These are phyloP conservation scores for Pseudonitzschia pungens DNA, from an alignment of 108 stramenopile species.

Conservation along the genomic window DNA sequence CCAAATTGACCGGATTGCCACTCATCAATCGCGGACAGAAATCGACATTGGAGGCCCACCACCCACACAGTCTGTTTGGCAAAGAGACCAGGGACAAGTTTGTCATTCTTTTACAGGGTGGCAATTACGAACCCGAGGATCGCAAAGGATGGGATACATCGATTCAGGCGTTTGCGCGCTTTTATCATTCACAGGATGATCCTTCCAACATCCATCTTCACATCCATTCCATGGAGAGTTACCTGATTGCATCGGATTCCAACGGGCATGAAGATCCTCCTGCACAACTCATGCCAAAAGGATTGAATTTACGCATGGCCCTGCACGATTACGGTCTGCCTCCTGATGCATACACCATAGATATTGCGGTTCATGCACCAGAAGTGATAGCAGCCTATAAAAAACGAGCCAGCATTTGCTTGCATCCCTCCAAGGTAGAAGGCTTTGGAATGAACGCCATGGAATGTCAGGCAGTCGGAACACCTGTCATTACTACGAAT, in stretches of 20 bases:
- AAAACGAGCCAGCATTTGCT: constrained; percentile 23
- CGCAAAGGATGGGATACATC: constrained; percentile 36
- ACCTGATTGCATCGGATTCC: constrained; percentile 8
- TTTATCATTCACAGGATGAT: constrained; percentile 19
- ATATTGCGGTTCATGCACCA: constrained; percentile 14
- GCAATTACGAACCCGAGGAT: constrained; percentile 24
- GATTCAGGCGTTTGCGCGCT: constrained; percentile 24
- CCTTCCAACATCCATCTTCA: constrained; percentile 14
- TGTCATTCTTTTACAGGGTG: constrained; percentile 27
- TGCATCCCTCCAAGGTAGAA: constrained; percentile 34
- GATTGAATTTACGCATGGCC: neutral
- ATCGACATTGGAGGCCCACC: neutral
- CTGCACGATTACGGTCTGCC: constrained; percentile 16
- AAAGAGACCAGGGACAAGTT: constrained; percentile 10
- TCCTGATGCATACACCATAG: constrained; percentile 17
- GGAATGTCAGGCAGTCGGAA: constrained; percentile 31
- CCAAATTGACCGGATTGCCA: neutral
- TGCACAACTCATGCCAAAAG: constrained; percentile 12
- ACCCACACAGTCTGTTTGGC: neutral
- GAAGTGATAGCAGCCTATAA: constrained; percentile 24
- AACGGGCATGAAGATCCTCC: constrained; percentile 10
- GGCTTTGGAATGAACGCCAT: constrained; percentile 37
- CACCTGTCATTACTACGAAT: constrained; percentile 30
- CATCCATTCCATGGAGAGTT: constrained; percentile 29
- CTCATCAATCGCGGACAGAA: constrained; percentile 21